These are phyloP conservation scores for Apocynum venetum DNA, from an alignment of 257 asterid species.

Conservation along the genomic window DNA sequence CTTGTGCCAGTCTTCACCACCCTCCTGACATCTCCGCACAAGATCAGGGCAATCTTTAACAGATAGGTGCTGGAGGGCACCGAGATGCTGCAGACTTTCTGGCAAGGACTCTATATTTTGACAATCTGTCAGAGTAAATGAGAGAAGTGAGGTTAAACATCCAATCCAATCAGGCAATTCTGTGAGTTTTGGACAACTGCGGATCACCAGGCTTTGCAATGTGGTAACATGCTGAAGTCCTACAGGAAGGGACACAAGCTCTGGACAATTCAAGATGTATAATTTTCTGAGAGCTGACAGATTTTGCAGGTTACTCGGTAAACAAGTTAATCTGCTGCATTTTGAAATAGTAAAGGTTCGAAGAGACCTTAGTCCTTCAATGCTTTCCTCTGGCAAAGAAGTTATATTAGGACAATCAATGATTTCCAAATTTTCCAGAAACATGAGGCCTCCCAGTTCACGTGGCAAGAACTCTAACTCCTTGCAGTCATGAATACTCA, in stretches of 20 bases:
- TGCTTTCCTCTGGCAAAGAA: constrained; percentile 14
- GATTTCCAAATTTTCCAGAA: constrained; percentile 27
- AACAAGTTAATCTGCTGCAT: constrained; percentile 1
- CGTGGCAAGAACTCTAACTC: constrained; percentile 11
- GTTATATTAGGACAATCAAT: constrained; percentile 20
- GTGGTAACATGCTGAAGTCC: constrained; percentile 8
- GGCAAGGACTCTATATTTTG: constrained; percentile 3
- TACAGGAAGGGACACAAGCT: not conserved
- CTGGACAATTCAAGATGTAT: constrained; percentile 14
- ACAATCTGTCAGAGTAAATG: constrained; percentile 16
- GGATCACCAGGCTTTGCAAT: not conserved
- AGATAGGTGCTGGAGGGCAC: constrained; percentile 6
- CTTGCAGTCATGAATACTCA: constrained; percentile 26
- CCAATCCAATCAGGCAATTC: constrained; percentile 17
- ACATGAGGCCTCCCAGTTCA: constrained; percentile 14
- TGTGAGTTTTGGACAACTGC: constrained; percentile 12
- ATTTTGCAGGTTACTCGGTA: constrained; percentile 4
- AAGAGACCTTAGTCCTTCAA: not conserved
- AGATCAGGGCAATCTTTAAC: constrained; percentile 16
- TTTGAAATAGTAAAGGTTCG: constrained; percentile 10
- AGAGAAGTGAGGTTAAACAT: constrained; percentile 4
- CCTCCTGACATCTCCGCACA: not conserved
- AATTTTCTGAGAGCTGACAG: constrained; percentile 10
- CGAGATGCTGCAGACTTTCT: constrained; percentile 6
- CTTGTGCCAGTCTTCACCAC: constrained; percentile 4